Conservation (phyloP, 257 asterid genomes). For the Solanum bulbocastanum region DNA sequence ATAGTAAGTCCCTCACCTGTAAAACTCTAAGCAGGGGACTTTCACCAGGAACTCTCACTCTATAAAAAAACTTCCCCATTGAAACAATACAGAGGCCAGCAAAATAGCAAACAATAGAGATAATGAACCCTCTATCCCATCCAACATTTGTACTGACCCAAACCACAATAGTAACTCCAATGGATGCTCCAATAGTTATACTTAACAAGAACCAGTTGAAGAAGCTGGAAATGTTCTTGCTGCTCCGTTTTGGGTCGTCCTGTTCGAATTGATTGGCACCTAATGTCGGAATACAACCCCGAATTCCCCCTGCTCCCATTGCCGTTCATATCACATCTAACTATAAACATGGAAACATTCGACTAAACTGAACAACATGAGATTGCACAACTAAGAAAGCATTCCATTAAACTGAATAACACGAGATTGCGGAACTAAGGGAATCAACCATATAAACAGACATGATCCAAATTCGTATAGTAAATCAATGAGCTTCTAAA, state of each 20-base stretch:
- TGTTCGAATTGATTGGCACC: constrained; percentile 79
- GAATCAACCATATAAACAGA: too few species aligned
- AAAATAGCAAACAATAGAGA: constrained; percentile 17
- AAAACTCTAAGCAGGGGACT: constrained; percentile 49
- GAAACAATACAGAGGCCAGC: constrained; percentile 31
- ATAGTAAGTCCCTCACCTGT: constrained; percentile 21
- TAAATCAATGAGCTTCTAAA: too few species aligned
- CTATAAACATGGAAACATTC: too few species aligned
- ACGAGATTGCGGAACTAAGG: too few species aligned
- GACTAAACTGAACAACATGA: too few species aligned
- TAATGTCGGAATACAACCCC: constrained; percentile 34
- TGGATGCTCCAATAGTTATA: constrained; percentile 34
- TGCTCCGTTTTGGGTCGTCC: constrained; percentile 35
- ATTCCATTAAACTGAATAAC: too few species aligned
- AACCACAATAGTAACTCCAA: constrained; percentile 52
- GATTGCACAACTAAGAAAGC: too few species aligned
- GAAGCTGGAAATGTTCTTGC: constrained; percentile 60
- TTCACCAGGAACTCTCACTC: constrained; percentile 43
- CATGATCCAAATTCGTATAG: too few species aligned
- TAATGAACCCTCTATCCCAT: constrained; percentile 83
- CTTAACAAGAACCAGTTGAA: constrained; percentile 71
- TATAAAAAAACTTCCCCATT: constrained; percentile 48
- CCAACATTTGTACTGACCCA: constrained; percentile 51
- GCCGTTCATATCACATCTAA: constrained; percentile 28
- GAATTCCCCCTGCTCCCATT: constrained; percentile 61